phyloP scores from a whole-genome alignment of 768 basidiomycete genomes.

The Suillus alpinus region DNA sequence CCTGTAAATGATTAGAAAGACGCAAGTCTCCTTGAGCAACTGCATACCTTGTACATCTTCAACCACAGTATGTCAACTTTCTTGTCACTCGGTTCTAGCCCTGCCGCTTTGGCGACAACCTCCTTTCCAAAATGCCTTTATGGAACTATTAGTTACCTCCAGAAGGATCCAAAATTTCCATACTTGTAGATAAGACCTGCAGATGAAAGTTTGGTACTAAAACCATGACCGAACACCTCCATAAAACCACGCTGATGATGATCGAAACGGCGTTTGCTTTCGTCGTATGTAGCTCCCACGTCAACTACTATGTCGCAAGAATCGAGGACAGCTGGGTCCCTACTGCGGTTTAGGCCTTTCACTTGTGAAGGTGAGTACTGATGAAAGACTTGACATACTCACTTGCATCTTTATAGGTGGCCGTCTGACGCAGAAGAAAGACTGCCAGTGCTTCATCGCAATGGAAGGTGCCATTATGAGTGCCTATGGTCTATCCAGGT shows the following conservation, averaged over 20 bases:
- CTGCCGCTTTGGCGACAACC: conserved; percentile 65
- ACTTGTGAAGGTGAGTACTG: conserved; percentile 4
- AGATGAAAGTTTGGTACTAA: conserved; percentile 84
- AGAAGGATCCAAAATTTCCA: conserved; percentile 19
- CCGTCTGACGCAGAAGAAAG: conserved; percentile 78
- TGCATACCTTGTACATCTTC: conserved; percentile 77
- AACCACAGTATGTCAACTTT: conserved; percentile 78
- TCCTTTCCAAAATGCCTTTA: conserved; percentile 85
- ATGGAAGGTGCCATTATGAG: conserved; percentile 94
- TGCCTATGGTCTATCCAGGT: conserved; percentile 72
- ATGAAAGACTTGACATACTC: conserved; percentile 14
- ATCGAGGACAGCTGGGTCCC: conserved; percentile 69
- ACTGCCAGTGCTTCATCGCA: conserved; percentile 97
- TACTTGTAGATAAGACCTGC: conserved; percentile 97
- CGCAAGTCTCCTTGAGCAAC: not conserved
- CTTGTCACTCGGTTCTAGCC: conserved; percentile 50
- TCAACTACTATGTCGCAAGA: conserved; percentile 94
- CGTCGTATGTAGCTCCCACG: conserved; percentile 91
- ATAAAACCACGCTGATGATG: conserved; percentile 95
- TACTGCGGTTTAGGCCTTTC: conserved; percentile 64
- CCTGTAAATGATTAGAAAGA: conserved; percentile 39
- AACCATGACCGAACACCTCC: conserved; percentile 87
- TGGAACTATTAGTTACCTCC: not conserved
- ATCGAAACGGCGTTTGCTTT: conserved; percentile 76
- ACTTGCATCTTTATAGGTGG: conserved; percentile 76